Evolutionary conservation across 2,329 filamentous ascomycete genomes (phyloP), one percentile per base, ranked within the genome.

Genomic region (Fusarium acutatum): DNA sequence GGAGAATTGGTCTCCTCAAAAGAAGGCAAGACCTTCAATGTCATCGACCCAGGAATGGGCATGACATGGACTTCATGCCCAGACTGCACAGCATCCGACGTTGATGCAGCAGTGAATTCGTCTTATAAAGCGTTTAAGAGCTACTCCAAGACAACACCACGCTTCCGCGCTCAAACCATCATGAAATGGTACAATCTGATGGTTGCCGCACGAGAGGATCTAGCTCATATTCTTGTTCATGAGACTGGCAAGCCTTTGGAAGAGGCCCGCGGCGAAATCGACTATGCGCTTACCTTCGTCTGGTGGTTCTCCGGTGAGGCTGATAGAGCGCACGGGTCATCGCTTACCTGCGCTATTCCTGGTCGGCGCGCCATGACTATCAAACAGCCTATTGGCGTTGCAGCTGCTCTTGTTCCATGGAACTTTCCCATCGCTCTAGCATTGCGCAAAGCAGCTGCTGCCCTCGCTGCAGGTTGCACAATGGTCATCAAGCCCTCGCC

Each of bases 401-500:
- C 77, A 2, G 81, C 77, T 3, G 81, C 80, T 24, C 73, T 83
- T 11, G 79, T 83, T 6, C 81, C 82, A 0, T 82, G 89, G 90
- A 92, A 93, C 80, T 93, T 92, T 70, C 87, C 87, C 7, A 79
- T 86, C 22, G 86, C 86, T 15, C 86, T 89, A 81, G 81, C 86
- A 18, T 80, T 85, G 20, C 79, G 85, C 14, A 87, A 87, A 67
- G 80, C 83, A 7, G 83, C 80, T 1, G 83, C 90, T 0, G 89
- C 89, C 1, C 83, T 94, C 24, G 93, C 92, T n/a, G 92, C 92
- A 12, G 93, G 92, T 20, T 94, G 92, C 80, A 93, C 92, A 3
- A 93, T 95, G 89, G 85, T 95, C 5, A 85, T 89, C 22, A 94
- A 94, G 81, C 91, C 92, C 2, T 91, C 89, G 6, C 92, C 91